Conservation (phyloP, 176 grass and related monocot species). For the Hordeum marinum region DNA sequence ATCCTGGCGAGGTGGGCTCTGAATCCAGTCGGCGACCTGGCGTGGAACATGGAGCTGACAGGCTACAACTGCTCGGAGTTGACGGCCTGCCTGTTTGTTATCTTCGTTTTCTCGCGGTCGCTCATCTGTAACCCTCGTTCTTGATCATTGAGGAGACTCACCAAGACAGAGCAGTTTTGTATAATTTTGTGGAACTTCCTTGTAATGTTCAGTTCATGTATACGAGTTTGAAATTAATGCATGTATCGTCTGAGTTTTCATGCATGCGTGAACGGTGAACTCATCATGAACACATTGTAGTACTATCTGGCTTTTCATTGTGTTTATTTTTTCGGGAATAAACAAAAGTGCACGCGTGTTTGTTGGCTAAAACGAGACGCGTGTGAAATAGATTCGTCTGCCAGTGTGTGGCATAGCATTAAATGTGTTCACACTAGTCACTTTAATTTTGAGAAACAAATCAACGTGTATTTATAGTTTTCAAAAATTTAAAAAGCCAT, state of each 20-base stretch:
- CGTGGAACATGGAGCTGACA: background rate
- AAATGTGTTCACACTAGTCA: too few relatives aligned
- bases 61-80: background rate
- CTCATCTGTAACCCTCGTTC: background rate
- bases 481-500: too few relatives aligned
- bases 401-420: too few relatives aligned
- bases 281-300: too few relatives aligned
- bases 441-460: too few relatives aligned
- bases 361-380: too few relatives aligned
- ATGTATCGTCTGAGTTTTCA: background rate
- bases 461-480: too few relatives aligned
- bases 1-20: background rate
- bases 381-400: too few relatives aligned
- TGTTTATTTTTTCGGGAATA: too few relatives aligned
- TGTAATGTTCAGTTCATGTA: background rate
- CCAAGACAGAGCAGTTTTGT: background rate
- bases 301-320: too few relatives aligned
- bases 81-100: background rate
- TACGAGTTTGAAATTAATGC: background rate
- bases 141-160: background rate
- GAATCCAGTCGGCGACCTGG: background rate
- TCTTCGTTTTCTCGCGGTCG: background rate
- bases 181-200: background rate
- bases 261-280: too few relatives aligned
- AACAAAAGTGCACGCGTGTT: too few relatives aligned